Conservation (phyloP, 2,329 filamentous ascomycete species). For the Ophiostoma montium region DNA sequence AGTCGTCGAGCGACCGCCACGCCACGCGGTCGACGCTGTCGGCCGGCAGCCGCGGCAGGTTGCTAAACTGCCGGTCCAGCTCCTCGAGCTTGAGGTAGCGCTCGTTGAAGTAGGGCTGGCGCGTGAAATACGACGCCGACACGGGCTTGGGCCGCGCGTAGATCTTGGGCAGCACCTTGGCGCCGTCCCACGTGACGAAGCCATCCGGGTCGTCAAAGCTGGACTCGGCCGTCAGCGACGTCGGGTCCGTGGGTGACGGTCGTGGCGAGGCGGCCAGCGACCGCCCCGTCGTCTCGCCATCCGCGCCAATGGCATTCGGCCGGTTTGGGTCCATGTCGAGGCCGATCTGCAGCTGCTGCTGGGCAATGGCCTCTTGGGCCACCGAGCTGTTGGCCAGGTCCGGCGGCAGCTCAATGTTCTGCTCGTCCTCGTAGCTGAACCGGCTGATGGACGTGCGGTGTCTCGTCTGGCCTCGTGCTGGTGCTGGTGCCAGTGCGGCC, state of each 20-base stretch:
- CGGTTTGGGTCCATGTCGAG: background rate
- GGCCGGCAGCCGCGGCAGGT: constrained; percentile 53
- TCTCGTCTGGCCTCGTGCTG: background rate
- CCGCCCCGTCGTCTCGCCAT: background rate
- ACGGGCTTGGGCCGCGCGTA: constrained; percentile 65
- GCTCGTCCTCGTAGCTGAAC: constrained; percentile 1
- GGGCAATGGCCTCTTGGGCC: background rate
- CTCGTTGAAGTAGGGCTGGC: constrained; percentile 74
- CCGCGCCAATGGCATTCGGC: background rate
- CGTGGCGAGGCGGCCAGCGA: background rate
- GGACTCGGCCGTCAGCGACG: background rate
- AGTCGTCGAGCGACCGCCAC: constrained; percentile 70
- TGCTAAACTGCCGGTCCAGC: constrained; percentile 56
- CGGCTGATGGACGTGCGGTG: background rate
- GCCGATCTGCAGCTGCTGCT: background rate
- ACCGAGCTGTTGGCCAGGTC: background rate
- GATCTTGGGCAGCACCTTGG: background rate
- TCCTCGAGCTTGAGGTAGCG: constrained; percentile 59
- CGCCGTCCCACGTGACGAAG: background rate
- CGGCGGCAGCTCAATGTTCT: background rate
- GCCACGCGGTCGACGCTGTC: constrained; percentile 57
- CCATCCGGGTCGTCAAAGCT: background rate
- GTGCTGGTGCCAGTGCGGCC: background rate
- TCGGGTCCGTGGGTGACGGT: background rate
- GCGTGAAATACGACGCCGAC: constrained; percentile 91